Percentiles rank a stretch among this genome's conserved stretches.
These are phyloP conservation scores for Penstemon newberryi DNA, from an alignment of 257 asterid genomes.

Conservation along the genomic window DNA sequence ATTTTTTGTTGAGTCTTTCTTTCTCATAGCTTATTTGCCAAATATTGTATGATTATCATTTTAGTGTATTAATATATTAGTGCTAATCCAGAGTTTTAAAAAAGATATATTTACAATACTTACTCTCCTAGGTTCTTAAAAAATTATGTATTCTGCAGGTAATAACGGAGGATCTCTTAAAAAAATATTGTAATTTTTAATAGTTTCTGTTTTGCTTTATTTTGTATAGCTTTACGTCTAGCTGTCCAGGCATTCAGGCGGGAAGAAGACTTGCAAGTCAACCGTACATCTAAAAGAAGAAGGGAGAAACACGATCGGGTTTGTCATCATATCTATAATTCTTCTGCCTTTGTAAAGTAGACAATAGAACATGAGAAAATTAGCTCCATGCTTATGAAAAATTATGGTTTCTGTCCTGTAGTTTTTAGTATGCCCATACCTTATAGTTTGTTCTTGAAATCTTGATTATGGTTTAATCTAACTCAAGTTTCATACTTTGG, in stretches of 20 bases:
- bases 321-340: constrained; percentile 24
- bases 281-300: constrained; percentile 57
- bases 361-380: neutral
- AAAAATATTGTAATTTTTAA: constrained; percentile 5
- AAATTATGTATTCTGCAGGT: constrained; percentile 11
- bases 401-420: neutral
- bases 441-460: neutral
- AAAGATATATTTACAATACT: neutral
- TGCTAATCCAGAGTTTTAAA: constrained; percentile 14
- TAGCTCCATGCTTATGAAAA: neutral
- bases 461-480: neutral
- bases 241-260: constrained; percentile 87
- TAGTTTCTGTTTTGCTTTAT: constrained; percentile 19
- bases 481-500: constrained; percentile 15
- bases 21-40: too few species aligned
- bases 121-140: constrained; percentile 6
- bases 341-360: constrained; percentile 13
- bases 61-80: neutral
- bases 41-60: neutral
- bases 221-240: constrained; percentile 71
- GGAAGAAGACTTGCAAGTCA: constrained; percentile 73
- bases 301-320: constrained; percentile 81
- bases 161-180: neutral
- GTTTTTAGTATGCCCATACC: constrained; percentile 4
- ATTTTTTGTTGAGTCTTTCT: too few species aligned